Conservation (phyloP, 306 rosid species). For the Delonix regia region DNA sequence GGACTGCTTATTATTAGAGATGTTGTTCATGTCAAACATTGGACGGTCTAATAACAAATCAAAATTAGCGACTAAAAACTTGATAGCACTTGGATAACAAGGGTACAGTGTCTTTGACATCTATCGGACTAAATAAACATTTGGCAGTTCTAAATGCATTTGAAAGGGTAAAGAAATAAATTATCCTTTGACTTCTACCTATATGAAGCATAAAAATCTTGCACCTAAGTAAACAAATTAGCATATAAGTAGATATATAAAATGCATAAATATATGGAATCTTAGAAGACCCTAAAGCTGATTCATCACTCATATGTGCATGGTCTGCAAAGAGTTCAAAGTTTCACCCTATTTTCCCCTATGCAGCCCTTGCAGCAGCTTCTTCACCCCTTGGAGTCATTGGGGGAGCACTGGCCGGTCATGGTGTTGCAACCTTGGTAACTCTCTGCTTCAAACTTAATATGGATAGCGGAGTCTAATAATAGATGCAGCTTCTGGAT, state of each 20-base stretch:
- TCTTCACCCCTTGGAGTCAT: slow-evolving; percentile 97
- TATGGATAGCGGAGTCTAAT: neutral
- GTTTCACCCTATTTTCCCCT: slow-evolving; percentile 13
- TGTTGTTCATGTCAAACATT: slow-evolving; percentile 5
- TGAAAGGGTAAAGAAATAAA: slow-evolving; percentile 4
- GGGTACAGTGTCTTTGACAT: neutral
- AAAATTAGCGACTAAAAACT: neutral
- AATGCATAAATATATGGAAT: slow-evolving; percentile 21
- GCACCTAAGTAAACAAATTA: slow-evolving; percentile 24
- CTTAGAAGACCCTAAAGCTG: slow-evolving; percentile 24
- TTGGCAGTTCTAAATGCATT: slow-evolving; percentile 9
- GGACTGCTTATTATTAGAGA: neutral
- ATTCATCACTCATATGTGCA: slow-evolving; percentile 12
- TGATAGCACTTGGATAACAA: neutral
- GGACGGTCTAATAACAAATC: neutral
- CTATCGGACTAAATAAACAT: neutral
- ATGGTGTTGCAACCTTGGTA: slow-evolving; percentile 93
- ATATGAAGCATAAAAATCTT: neutral
- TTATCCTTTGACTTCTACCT: slow-evolving; percentile 1
- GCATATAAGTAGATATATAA: neutral
- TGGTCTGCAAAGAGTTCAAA: slow-evolving; percentile 10
- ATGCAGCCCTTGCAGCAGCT: slow-evolving; percentile 95
- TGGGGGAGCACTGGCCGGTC: slow-evolving; percentile 95
- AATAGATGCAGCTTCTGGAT: slow-evolving; percentile 26
- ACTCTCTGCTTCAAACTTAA: slow-evolving; percentile 18